A percentile compares a stretch with the other conserved stretches of the same genome.
Evolutionary conservation across 1,284 basidiomycete species (phyloP).

Genomic region (Ganoderma boninense): DNA sequence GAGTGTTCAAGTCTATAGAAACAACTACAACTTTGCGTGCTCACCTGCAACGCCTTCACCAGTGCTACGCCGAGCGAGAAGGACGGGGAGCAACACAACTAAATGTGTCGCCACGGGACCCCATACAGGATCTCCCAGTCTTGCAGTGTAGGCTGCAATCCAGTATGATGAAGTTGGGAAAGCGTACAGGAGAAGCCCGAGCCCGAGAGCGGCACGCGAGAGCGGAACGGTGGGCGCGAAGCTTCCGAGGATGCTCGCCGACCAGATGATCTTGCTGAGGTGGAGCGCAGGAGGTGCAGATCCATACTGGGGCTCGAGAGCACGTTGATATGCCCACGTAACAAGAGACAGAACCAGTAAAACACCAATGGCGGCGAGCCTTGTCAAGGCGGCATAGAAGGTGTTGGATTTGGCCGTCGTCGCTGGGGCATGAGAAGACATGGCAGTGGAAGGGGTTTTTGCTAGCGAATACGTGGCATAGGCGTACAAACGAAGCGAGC

Average conservation of each 20-base stretch:
- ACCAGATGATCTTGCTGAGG: constrained; percentile 54
- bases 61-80: constrained; percentile 56
- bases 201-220: constrained; percentile 45
- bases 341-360: constrained; percentile 56
- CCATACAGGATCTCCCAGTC: constrained; percentile 57
- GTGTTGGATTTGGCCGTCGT: constrained; percentile 21
- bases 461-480: constrained; percentile 24
- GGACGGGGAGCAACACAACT: constrained; percentile 61
- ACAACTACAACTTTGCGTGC: constrained; percentile 28
- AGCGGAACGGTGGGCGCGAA: constrained; percentile 45
- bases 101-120: constrained; percentile 69
- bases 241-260: constrained; percentile 46
- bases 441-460: constrained; percentile 12
- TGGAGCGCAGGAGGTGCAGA: constrained; percentile 56
- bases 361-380: constrained; percentile 37
- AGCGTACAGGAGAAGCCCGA: constrained; percentile 56
- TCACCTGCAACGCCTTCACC: constrained; percentile 53
- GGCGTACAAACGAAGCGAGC: constrained; percentile 8
- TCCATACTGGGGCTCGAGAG: constrained; percentile 66
- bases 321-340: constrained; percentile 61
- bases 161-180: constrained; percentile 72
- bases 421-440: constrained; percentile 27
- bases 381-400: constrained; percentile 33
- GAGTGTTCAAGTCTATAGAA: not conserved
- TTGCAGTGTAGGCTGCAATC: constrained; percentile 63